phyloP scores from a whole-genome alignment of 768 basidiomycete genomes.

The Trametes maxima region DNA sequence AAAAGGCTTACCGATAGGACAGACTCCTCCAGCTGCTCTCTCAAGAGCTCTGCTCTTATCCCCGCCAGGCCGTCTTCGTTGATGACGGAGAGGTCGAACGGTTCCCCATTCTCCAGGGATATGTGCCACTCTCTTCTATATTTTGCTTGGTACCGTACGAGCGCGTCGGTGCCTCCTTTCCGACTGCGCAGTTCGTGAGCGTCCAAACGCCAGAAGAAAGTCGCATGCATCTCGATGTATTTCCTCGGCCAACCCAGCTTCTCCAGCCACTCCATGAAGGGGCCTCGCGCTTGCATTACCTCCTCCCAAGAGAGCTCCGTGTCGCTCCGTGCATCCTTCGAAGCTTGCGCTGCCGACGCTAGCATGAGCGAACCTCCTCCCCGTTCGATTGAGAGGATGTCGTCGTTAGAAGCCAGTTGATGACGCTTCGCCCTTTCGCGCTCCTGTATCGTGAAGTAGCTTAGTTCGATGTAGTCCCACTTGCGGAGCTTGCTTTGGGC shows the following conservation, averaged over 20 bases:
- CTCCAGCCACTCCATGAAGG: background rate
- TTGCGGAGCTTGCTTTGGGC: background rate
- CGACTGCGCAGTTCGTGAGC: background rate
- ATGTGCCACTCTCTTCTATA: background rate
- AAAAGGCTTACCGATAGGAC: background rate
- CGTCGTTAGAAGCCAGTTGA: background rate
- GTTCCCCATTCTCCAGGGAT: background rate
- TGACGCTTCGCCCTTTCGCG: background rate
- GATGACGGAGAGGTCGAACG: background rate
- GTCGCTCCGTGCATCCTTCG: background rate
- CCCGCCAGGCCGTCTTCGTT: background rate
- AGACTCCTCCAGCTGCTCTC: background rate
- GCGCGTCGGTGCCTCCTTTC: background rate
- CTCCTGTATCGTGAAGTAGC: background rate
- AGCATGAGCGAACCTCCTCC: background rate
- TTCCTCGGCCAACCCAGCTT: background rate
- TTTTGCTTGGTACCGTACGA: background rate
- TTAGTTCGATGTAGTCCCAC: background rate
- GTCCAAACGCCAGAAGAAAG: background rate
- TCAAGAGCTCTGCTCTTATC: background rate
- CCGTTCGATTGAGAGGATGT: background rate
- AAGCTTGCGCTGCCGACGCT: background rate
- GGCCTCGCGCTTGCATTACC: background rate
- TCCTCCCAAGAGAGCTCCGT: background rate
- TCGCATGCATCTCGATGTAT: background rate